Evolutionary conservation across 176 grass and related monocot species (phyloP).

Genomic region (Poa pratensis): DNA sequence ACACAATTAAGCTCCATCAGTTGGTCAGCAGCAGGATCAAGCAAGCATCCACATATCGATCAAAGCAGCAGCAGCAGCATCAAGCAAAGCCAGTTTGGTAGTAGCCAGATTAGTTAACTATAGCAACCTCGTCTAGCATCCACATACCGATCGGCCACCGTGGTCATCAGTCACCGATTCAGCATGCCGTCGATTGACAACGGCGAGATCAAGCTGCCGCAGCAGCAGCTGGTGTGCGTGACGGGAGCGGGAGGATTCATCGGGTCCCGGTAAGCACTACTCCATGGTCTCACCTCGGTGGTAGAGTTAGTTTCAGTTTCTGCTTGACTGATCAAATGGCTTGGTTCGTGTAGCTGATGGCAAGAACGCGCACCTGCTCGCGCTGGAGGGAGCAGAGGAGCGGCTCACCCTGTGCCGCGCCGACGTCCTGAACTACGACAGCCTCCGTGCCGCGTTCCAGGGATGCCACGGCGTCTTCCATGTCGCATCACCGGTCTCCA

Average conservation of each 20-base stretch:
- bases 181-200: conserved; percentile 1
- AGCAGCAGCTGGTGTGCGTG: conserved; percentile 48
- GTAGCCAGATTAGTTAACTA: background rate
- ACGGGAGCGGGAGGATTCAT: conserved; percentile 65
- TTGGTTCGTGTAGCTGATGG: background rate
- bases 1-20: background rate
- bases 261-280: conserved; percentile 7
- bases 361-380: too few species aligned
- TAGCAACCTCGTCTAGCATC: background rate
- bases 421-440: conserved; percentile 39
- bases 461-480: conserved; percentile 69
- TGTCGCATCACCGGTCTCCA: conserved; percentile 54
- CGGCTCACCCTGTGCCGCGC: conserved; percentile 54
- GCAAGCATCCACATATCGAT: too few species aligned
- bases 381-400: conserved; percentile 42
- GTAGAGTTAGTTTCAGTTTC: too few species aligned
- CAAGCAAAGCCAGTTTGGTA: background rate
- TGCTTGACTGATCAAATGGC: background rate
- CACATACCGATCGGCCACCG: too few species aligned
- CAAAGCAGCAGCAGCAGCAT: background rate
- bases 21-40: too few species aligned
- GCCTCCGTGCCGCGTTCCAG: conserved; percentile 39
- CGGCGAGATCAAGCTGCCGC: background rate
- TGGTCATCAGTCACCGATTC: background rate
- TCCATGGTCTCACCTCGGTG: too few species aligned